A percentile compares a stretch with the other conserved stretches of the same genome.
These are phyloP conservation scores for Pseudognaphalium luteoalbum DNA, from an alignment of 129 eudicot genomes.

Conservation along the genomic window DNA sequence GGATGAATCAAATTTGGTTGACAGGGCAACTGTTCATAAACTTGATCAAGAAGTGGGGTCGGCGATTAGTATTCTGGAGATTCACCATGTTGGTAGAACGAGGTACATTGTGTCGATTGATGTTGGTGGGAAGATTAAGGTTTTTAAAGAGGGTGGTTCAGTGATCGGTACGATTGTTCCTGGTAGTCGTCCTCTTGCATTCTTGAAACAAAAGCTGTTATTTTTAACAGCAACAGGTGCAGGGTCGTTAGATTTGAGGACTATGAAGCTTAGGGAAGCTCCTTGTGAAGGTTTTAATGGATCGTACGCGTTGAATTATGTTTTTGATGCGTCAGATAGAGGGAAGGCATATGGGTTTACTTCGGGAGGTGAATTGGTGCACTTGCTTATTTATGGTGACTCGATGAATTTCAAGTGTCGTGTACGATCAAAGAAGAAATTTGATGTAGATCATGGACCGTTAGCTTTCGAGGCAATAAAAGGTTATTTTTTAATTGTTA, in stretches of 20 bases:
- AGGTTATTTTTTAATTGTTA: conserved; percentile 71
- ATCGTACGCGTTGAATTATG: conserved; percentile 64
- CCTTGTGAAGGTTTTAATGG: conserved; percentile 84
- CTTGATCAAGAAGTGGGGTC: conserved; percentile 37
- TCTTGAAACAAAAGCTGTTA: conserved; percentile 82
- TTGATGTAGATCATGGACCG: conserved; percentile 65
- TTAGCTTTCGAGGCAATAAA: conserved; percentile 71
- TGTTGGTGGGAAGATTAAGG: conserved; percentile 60
- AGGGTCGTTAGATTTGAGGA: conserved; percentile 92
- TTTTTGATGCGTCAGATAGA: conserved; percentile 81
- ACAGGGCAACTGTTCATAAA: conserved; percentile 48
- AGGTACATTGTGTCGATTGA: conserved; percentile 70
- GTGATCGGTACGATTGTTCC: conserved; percentile 68
- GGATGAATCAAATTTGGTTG: conserved; percentile 56
- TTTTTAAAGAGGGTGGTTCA: conserved; percentile 74
- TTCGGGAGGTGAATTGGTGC: conserved; percentile 78
- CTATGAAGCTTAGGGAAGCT: conserved; percentile 79
- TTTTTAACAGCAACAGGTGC: conserved; percentile 90
- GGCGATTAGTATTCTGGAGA: conserved; percentile 54
- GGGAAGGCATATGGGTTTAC: conserved; percentile 92
- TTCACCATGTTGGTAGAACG: conserved; percentile 84
- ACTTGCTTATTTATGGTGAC: conserved; percentile 74
- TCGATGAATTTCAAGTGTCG: conserved; percentile 88
- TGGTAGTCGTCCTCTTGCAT: conserved; percentile 61
- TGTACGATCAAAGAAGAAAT: conserved; percentile 84